A percentile compares a stretch with the other conserved stretches of the same genome.
Evolutionary conservation across 208 protist genomes (phyloP).

Genomic region (Wallacemonas sp.): DNA sequence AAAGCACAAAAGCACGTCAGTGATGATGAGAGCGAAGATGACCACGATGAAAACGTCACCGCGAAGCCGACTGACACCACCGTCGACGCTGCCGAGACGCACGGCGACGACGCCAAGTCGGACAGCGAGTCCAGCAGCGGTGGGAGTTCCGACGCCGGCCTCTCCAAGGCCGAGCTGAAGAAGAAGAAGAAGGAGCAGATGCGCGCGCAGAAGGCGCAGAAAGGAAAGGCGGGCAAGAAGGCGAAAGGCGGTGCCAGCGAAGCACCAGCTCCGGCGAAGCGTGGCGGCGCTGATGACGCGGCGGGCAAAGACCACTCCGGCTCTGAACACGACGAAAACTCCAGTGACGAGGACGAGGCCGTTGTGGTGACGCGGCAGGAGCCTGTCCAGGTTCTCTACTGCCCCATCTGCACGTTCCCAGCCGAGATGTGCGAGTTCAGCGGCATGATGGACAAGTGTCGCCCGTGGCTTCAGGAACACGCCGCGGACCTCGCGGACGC

Average conservation of each 20-base stretch:
- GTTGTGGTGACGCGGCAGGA: constrained; percentile 29
- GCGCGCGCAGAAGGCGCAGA: constrained; percentile 34
- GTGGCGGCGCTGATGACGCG: background rate
- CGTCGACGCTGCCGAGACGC: background rate
- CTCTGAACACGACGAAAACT: constrained; percentile 3
- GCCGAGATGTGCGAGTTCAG: constrained; percentile 92
- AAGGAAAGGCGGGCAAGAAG: constrained; percentile 27
- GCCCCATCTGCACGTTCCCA: constrained; percentile 89
- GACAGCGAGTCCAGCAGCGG: constrained; percentile 10
- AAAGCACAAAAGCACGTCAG: constrained; percentile 8
- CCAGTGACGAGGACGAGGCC: constrained; percentile 22
- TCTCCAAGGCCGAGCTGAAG: constrained; percentile 25
- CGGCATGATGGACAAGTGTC: constrained; percentile 90
- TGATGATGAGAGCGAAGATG: background rate
- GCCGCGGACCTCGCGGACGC: constrained; percentile 80
- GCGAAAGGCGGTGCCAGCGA: constrained; percentile 15
- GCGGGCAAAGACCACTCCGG: background rate
- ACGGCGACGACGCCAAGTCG: constrained; percentile 1
- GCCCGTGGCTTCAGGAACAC: constrained; percentile 86
- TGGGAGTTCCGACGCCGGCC: background rate
- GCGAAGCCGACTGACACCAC: background rate
- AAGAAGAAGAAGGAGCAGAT: constrained; percentile 76
- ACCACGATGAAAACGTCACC: background rate
- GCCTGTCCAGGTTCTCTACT: constrained; percentile 86
- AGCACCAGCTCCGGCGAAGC: constrained; percentile 1